Percentiles rank a stretch among this genome's conserved stretches.
Conservation (phyloP, 2,329 filamentous ascomycete species). For the Pyrenophora graminea region DNA sequence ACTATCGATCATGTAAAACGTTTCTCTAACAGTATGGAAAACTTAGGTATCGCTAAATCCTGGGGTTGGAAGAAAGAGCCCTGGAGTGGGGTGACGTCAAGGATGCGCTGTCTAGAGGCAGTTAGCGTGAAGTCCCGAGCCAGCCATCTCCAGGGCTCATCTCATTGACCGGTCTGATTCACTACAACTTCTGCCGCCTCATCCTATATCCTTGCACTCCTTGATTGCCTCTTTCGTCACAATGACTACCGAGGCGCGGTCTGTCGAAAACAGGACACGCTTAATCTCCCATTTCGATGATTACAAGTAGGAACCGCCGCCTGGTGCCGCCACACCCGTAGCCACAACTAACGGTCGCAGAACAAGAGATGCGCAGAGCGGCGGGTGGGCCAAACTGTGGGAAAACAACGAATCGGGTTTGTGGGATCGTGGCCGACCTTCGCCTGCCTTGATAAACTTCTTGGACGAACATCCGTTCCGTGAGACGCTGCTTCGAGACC, state of each 20-base stretch:
- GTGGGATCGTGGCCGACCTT: slow-evolving; percentile 60
- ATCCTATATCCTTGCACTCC: slow-evolving; percentile 4
- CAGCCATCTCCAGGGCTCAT: too few species aligned
- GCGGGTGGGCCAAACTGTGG: slow-evolving; percentile 59
- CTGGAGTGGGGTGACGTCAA: slow-evolving; percentile 7
- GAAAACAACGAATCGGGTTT: slow-evolving; percentile 54
- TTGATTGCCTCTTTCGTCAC: background rate
- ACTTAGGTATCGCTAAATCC: background rate
- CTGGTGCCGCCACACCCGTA: background rate
- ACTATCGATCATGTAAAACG: too few species aligned
- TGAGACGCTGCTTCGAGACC: slow-evolving; percentile 30
- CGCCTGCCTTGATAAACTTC: slow-evolving; percentile 53
- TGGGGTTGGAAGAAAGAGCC: background rate
- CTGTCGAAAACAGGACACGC: slow-evolving; percentile 15
- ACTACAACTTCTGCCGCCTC: slow-evolving; percentile 4
- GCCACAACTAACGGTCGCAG: slow-evolving; percentile 8
- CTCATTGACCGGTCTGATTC: background rate
- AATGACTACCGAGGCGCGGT: slow-evolving; percentile 18
- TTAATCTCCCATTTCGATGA: slow-evolving; percentile 17
- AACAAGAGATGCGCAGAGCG: slow-evolving; percentile 16
- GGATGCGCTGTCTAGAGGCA: slow-evolving; percentile 2
- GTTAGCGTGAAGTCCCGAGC: slow-evolving; percentile 3
- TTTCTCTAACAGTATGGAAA: too few species aligned
- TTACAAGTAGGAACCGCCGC: slow-evolving; percentile 10
- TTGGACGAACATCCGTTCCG: slow-evolving; percentile 17